A percentile compares a stretch with the other conserved stretches of the same genome.
Conservation (phyloP, 78 protist genomes). For the Fonticula alba region DNA sequence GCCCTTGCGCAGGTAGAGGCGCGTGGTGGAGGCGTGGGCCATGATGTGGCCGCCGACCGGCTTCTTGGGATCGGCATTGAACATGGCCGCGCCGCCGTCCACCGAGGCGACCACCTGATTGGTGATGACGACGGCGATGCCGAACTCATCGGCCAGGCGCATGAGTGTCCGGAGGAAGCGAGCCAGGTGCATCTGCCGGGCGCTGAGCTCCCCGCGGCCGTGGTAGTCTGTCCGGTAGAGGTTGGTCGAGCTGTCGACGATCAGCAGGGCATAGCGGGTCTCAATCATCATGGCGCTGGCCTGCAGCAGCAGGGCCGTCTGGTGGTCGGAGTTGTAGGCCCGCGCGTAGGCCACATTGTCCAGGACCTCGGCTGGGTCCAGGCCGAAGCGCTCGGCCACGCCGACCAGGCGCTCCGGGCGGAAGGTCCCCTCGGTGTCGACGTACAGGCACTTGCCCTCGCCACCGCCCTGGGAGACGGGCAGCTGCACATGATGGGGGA, state of each 20-base stretch:
- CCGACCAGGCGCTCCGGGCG: conserved; percentile 88
- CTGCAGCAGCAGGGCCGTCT: conserved; percentile 55
- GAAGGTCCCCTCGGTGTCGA: conserved; percentile 99
- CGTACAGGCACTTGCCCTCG: conserved; percentile 94
- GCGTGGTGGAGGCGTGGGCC: conserved; percentile 97
- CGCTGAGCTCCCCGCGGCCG: conserved; percentile 94
- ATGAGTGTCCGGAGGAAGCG: conserved; percentile 71
- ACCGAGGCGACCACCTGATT: conserved; percentile 96
- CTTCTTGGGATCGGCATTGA: conserved; percentile 61
- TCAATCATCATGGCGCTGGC: conserved; percentile 97
- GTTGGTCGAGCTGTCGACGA: conserved; percentile 93
- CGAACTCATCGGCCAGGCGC: conserved; percentile 90
- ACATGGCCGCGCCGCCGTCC: conserved; percentile 48
- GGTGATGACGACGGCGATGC: conserved; percentile 92
- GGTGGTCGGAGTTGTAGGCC: conserved; percentile 96
- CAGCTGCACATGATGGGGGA: no score
- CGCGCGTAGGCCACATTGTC: conserved; percentile 95
- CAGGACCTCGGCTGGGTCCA: conserved; percentile 69
- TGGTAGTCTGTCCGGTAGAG: conserved; percentile 88
- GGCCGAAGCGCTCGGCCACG: conserved; percentile 75
- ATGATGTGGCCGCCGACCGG: conserved; percentile 99
- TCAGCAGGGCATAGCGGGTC: conserved; percentile 57
- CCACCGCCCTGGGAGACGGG: conserved; percentile 83
- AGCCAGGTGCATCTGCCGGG: conserved; percentile 91
- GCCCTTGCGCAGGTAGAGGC: conserved; percentile 84